Conservation (phyloP, 768 basidiomycete species). For the Plicaturopsis crispa region DNA sequence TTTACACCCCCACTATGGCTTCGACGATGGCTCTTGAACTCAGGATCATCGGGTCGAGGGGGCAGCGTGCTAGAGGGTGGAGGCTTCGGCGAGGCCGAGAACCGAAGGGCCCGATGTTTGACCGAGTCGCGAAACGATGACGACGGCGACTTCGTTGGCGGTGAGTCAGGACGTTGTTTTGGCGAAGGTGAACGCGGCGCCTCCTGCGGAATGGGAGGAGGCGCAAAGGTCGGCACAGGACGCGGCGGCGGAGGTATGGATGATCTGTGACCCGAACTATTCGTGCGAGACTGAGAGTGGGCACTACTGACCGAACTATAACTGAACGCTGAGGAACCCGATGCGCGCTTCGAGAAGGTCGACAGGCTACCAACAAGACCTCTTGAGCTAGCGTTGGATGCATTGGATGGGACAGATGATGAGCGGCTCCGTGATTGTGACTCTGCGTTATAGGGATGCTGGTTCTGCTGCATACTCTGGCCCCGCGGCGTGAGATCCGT, state of each 20-base stretch:
- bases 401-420: conserved; percentile 28
- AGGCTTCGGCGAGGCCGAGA: conserved; percentile 54
- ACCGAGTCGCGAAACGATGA: conserved; percentile 50
- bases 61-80: conserved; percentile 56
- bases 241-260: conserved; percentile 70
- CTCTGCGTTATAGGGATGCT: background rate
- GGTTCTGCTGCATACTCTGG: conserved; percentile 19
- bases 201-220: conserved; percentile 54
- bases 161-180: conserved; percentile 11
- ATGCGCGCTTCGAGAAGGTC: conserved; percentile 47
- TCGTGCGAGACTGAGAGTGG: conserved; percentile 24
- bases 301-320: conserved; percentile 32
- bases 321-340: conserved; percentile 42
- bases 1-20: conserved; percentile 15
- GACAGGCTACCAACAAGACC: conserved; percentile 39
- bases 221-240: conserved; percentile 62
- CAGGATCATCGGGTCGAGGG: conserved; percentile 56
- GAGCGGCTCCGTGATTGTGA: conserved; percentile 28
- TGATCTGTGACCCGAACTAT: conserved; percentile 34
- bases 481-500: conserved; percentile 17
- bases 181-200: conserved; percentile 19
- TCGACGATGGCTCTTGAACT: conserved; percentile 20
- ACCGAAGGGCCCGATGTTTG: conserved; percentile 49
- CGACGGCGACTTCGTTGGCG: conserved; percentile 10
- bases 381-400: conserved; percentile 22